Evolutionary conservation across 257 asterid species (phyloP).

Genomic region (Capsicum baccatum): DNA sequence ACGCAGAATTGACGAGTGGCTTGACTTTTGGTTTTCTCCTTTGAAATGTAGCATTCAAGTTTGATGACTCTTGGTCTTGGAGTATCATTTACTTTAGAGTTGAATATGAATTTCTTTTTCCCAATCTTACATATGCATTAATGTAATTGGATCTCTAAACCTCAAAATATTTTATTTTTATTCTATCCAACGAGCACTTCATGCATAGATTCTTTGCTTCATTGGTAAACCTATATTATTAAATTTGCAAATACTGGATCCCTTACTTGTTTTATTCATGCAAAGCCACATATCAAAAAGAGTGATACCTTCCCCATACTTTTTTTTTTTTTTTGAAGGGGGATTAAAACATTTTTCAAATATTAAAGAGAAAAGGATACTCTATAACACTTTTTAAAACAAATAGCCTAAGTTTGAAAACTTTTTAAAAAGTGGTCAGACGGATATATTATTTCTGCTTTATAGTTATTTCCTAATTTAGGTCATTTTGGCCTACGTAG

Average conservation of each 20-base stretch:
- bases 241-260: background rate
- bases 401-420: too few species aligned
- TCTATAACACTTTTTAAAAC: too few species aligned
- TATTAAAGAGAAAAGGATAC: too few species aligned
- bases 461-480: too few species aligned
- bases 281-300: background rate
- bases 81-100: background rate
- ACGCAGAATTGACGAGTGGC: background rate
- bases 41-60: background rate
- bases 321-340: background rate
- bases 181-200: background rate
- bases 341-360: background rate
- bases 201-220: conserved; percentile 12
- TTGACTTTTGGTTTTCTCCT: background rate
- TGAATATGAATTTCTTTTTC: background rate
- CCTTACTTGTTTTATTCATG: background rate
- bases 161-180: background rate
- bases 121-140: background rate
- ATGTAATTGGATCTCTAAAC: background rate
- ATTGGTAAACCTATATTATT: background rate
- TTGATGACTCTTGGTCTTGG: background rate
- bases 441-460: too few species aligned
- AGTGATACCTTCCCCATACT: background rate
- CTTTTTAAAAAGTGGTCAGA: too few species aligned
- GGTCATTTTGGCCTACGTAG: too few species aligned